Evolutionary conservation across 2,329 filamentous ascomycete genomes (phyloP).

Genomic region (Pseudocercospora cruenta): DNA sequence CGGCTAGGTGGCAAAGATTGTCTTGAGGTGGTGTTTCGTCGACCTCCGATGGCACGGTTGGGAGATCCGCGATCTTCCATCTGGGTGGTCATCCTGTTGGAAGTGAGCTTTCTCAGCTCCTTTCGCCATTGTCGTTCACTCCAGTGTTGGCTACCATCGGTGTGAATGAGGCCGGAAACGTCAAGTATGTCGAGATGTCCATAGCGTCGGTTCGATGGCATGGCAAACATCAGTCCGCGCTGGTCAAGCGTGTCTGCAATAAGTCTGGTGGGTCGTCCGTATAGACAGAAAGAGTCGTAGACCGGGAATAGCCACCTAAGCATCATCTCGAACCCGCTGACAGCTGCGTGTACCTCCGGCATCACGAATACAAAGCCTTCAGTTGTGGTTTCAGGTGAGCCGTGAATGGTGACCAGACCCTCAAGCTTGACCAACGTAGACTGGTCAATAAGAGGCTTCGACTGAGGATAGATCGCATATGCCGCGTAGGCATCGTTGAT

Average conservation of each 20-base stretch:
- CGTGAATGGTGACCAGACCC: slow-evolving; percentile 85
- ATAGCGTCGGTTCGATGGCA: slow-evolving; percentile 85
- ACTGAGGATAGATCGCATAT: slow-evolving; percentile 94
- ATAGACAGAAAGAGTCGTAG: slow-evolving; percentile 89
- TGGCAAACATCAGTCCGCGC: slow-evolving; percentile 95
- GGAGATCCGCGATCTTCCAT: slow-evolving; percentile 27
- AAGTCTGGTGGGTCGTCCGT: slow-evolving; percentile 83
- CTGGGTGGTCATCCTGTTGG: slow-evolving; percentile 68
- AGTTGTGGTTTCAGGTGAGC: slow-evolving; percentile 69
- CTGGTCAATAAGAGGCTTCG: slow-evolving; percentile 89
- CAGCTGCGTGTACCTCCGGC: slow-evolving; percentile 90
- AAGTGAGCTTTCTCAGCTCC: slow-evolving; percentile 84
- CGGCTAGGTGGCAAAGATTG: slow-evolving; percentile 41
- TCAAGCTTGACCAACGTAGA: slow-evolving; percentile 95
- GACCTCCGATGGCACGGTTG: slow-evolving; percentile 38
- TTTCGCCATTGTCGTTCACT: slow-evolving; percentile 87
- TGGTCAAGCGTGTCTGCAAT: slow-evolving; percentile 86
- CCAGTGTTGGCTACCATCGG: slow-evolving; percentile 76
- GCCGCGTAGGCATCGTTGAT: slow-evolving; percentile 89
- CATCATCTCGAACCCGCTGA: slow-evolving; percentile 94
- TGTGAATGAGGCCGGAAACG: slow-evolving; percentile 77
- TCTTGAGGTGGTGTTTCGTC: slow-evolving; percentile 47
- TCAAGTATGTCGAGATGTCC: slow-evolving; percentile 90
- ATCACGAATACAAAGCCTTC: slow-evolving; percentile 98
- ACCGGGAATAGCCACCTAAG: slow-evolving; percentile 89